Evolutionary conservation across 2,329 filamentous ascomycete genomes (phyloP), one percentile per base, ranked within the genome.

Genomic region (Colletotrichum siamense): DNA sequence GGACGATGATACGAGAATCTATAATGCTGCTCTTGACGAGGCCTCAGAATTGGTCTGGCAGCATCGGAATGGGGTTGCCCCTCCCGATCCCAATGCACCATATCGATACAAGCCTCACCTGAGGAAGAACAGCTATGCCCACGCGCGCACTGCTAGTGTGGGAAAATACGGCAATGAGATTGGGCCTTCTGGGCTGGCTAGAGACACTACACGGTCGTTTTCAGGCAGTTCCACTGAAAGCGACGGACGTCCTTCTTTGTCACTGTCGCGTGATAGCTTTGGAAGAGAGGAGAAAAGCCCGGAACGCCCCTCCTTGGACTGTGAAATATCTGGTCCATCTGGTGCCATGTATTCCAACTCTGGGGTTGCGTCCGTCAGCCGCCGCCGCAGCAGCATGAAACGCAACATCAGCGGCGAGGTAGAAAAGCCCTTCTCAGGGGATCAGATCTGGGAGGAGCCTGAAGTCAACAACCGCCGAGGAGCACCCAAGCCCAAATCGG

Each of bases 401-500:
- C 90, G 94, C 77, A 94, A 94, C 79, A 90, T 93, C 80, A 95
- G 93, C 82, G 93, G 93, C 24, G 92, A 94, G 81, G 86, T 93
- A 75, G 87, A 90, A 79, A 91, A 89, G 70, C 90, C 92, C 3
- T 96, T 95, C 82, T 94, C 93, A 3, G 92, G 93, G 39, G 94
- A 96, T 82, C 93, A 95, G 81, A 96, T 98, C 77, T 98, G 95
- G 89, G 96, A 98, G 83, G 96, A 98, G 82, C 94, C 95, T 1
- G 92, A 94, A 81, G 88, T 83, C 34, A 79, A 82, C 69, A 71
- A 82, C 4, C 81, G 81, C 16, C 79, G 78, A 74, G 73, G 80
- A 79, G 78, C 82, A 75, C 81, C 78, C 72, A 30, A 78, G 57
- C 18, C 59, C 12, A 32, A 57, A 16, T 30, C 55, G n/a, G 36